These are phyloP conservation scores for Begonia fuchsioides DNA, from an alignment of 306 rosid genomes.

Conservation along the genomic window DNA sequence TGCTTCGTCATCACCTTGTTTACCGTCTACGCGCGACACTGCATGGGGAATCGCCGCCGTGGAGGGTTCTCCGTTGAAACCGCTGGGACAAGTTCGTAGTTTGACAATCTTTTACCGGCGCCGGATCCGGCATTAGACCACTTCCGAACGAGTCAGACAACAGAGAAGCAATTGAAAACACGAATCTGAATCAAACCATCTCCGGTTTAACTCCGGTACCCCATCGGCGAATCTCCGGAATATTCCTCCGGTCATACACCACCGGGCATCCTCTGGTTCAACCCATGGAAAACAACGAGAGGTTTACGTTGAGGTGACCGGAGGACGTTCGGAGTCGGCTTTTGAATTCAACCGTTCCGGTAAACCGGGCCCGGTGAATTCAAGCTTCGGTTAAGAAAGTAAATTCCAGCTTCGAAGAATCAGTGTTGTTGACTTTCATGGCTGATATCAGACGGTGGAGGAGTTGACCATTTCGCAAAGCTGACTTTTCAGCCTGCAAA, in stretches of 20 bases:
- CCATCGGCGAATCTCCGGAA: conserved; percentile 1
- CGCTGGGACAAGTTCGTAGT: no score
- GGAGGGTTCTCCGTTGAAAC: conserved; percentile 14
- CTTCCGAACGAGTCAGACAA: neutral
- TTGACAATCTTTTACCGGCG: no score
- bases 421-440: no score
- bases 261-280: conserved; percentile 5
- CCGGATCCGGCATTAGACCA: conserved; percentile 4
- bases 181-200: conserved; percentile 9
- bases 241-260: conserved; percentile 6
- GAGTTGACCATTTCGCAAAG: neutral
- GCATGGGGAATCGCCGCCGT: conserved; percentile 30
- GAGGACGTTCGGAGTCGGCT: conserved; percentile 6
- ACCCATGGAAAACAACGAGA: neutral
- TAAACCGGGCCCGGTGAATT: conserved; percentile 12
- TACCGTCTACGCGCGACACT: conserved; percentile 78
- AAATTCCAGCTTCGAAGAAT: no score
- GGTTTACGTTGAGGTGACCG: conserved; percentile 13
- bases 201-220: neutral
- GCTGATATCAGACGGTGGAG: neutral
- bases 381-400: no score
- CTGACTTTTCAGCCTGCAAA: neutral
- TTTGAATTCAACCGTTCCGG: conserved; percentile 1
- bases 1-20: conserved; percentile 52
- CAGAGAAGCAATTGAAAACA: conserved; percentile 7